Base-by-base conservation (phyloP, 2,329 filamentous ascomycete genomes). In the Fusarium musae region DNA sequence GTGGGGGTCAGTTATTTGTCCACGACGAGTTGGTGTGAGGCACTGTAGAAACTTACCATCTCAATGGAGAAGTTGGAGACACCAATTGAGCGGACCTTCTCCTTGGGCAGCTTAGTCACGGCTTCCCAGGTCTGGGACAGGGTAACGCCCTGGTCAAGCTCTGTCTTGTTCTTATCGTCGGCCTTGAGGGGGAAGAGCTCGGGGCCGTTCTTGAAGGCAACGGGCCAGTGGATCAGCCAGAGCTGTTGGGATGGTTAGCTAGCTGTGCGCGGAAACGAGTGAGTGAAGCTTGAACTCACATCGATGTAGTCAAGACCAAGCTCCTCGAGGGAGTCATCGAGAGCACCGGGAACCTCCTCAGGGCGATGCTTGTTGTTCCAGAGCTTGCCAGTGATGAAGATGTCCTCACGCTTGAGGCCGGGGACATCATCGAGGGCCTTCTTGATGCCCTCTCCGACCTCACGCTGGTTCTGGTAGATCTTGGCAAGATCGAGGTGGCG, bases 61-160 rank as follows among this genome's bases (percentile, higher is more conserved):
- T 88, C 87, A 79, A 92, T 88, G 78, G 85, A 88, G 78, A 93
- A 93, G 86, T 94, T 94, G 81, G 91, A 93, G 72, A 94, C 91
- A 79, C 91, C 92, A 75, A 93, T 89, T 82, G 91, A 89, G 80
- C 87, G 87, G 73, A 88, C 89, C 81, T 92, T 92, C 74, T 83
- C 85, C 74, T 86, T 88, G 68, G 87, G 87, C 21, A 92, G 87
- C 82, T 89, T 83, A 69, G 88, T 88, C 78, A 90, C 78, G 59
- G 84, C 84, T 79, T 83, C 83, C 85, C 85, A 86, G 36, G 85
- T 86, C 67, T 85, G 80, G 12, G 78, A 74, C 47, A 86, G 79
- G 63, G 82, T 81, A 46, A 85, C 82, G 42, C 72, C 77, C 58
- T 83, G 82, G 75, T 87, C 85, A 64, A 89, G 81, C n/a, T 79